A percentile compares a stretch with the other conserved stretches of the same genome.
These are phyloP conservation scores for Fomitopsis palustris DNA, from an alignment of 1,284 basidiomycete species.

Conservation along the genomic window DNA sequence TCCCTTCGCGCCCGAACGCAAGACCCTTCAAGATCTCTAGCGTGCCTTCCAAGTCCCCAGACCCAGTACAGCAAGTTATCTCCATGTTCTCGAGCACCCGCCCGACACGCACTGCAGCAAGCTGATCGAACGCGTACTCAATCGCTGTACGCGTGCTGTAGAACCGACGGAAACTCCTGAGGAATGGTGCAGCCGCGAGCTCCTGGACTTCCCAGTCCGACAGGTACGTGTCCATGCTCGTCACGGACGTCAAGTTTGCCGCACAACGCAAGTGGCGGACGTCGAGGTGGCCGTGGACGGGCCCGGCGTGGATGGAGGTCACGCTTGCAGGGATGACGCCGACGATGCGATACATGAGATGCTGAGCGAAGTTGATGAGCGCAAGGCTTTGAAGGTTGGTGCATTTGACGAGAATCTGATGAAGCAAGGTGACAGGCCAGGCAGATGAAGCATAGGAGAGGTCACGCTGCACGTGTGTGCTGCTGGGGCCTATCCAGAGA, in stretches of 20 bases:
- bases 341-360: slow-evolving; percentile 29
- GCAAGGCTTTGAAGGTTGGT: slow-evolving; percentile 25
- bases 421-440: slow-evolving; percentile 33
- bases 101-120: slow-evolving; percentile 21
- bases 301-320: slow-evolving; percentile 30
- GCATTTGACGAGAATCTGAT: slow-evolving; percentile 29
- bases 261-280: slow-evolving; percentile 25
- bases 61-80: slow-evolving; percentile 20
- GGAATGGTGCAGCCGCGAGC: slow-evolving; percentile 27
- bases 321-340: slow-evolving; percentile 31
- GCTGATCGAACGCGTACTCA: slow-evolving; percentile 28
- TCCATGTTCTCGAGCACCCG: slow-evolving; percentile 27
- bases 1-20: slow-evolving; percentile 2
- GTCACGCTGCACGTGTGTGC: slow-evolving; percentile 19
- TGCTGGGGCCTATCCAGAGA: slow-evolving; percentile 32
- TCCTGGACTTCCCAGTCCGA: slow-evolving; percentile 33
- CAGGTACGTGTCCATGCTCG: slow-evolving; percentile 33
- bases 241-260: slow-evolving; percentile 24
- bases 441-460: slow-evolving; percentile 29
- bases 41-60: slow-evolving; percentile 4
- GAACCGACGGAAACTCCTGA: slow-evolving; percentile 29
- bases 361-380: slow-evolving; percentile 30
- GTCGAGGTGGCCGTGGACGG: slow-evolving; percentile 32
- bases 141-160: slow-evolving; percentile 18
- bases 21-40: slow-evolving; percentile 4